These are phyloP conservation scores for Herpetomonas tarakana DNA, from an alignment of 208 protist genomes.

Conservation along the genomic window DNA sequence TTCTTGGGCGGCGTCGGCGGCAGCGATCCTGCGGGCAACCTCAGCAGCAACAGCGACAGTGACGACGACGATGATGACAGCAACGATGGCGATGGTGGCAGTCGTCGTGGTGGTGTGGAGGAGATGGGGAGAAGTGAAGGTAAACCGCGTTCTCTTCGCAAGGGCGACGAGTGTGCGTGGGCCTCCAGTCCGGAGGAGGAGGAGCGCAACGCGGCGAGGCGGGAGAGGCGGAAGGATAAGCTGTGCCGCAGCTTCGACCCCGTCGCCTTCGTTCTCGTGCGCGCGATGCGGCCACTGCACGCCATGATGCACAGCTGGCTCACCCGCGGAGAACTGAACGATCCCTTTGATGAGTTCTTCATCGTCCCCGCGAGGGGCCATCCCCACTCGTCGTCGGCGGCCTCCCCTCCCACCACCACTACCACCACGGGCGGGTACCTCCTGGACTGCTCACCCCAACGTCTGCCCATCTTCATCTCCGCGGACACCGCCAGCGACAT, in stretches of 20 bases:
- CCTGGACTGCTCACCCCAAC: conserved; percentile 55
- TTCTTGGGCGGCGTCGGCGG: conserved; percentile 1
- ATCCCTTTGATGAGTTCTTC: conserved; percentile 87
- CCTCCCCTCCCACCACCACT: background rate
- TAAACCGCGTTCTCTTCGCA: too few species aligned
- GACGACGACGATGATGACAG: background rate
- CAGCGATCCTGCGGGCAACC: background rate
- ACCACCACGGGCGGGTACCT: conserved; percentile 49
- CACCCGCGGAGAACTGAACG: conserved; percentile 40
- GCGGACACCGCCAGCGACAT: conserved; percentile 39
- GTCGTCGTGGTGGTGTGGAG: too few species aligned
- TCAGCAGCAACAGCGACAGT: conserved; percentile 1
- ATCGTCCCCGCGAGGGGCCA: conserved; percentile 68
- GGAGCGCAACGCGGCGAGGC: background rate
- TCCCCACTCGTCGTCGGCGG: background rate
- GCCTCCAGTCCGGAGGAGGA: background rate
- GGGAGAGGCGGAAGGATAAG: background rate
- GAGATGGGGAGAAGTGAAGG: too few species aligned
- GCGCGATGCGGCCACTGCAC: conserved; percentile 53
- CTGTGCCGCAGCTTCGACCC: conserved; percentile 33
- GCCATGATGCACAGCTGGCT: conserved; percentile 66
- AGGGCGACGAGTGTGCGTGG: background rate
- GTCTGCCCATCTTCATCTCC: conserved; percentile 71
- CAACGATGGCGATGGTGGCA: background rate
- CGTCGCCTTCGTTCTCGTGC: conserved; percentile 46